Percentiles rank a stretch among this genome's conserved stretches.
Conservation (phyloP, 176 grass and related monocot species). For the Tillandsia leiboldiana region DNA sequence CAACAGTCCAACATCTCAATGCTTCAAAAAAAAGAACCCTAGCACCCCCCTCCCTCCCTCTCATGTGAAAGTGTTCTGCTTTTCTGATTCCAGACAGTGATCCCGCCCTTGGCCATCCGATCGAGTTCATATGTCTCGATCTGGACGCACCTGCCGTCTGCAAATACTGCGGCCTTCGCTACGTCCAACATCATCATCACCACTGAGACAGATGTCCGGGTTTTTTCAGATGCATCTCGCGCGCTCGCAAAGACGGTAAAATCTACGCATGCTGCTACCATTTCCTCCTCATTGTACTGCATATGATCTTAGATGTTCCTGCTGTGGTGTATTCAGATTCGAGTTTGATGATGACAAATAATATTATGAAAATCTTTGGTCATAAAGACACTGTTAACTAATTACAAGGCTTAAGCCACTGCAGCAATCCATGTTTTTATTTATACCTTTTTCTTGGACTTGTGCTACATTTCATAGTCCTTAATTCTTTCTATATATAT, state of each 20-base stretch:
- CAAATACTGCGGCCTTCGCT: conserved; percentile 96
- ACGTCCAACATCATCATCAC: conserved; percentile 84
- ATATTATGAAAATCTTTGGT: not conserved
- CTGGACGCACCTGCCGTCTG: conserved; percentile 60
- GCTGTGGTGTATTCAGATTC: not conserved
- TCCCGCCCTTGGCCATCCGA: conserved; percentile 75
- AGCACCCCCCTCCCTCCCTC: no score
- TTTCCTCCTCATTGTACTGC: not conserved
- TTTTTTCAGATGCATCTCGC: not conserved
- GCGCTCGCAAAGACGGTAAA: not conserved
- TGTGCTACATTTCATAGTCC: no score
- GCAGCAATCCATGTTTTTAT: no score
- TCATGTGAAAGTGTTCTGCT: no score
- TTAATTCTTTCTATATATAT: no score
- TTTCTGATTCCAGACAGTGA: conserved; percentile 43
- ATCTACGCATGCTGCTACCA: not conserved
- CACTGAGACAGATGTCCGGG: not conserved
- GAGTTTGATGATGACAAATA: not conserved
- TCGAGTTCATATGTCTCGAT: conserved; percentile 96
- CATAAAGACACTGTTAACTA: no score
- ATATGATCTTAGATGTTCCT: not conserved
- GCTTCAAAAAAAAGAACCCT: no score
- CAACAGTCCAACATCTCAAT: no score
- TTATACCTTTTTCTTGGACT: no score
- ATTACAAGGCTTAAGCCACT: no score